These are phyloP conservation scores for Clarkia xantiana DNA, from an alignment of 345 rosid species.

Conservation along the genomic window DNA sequence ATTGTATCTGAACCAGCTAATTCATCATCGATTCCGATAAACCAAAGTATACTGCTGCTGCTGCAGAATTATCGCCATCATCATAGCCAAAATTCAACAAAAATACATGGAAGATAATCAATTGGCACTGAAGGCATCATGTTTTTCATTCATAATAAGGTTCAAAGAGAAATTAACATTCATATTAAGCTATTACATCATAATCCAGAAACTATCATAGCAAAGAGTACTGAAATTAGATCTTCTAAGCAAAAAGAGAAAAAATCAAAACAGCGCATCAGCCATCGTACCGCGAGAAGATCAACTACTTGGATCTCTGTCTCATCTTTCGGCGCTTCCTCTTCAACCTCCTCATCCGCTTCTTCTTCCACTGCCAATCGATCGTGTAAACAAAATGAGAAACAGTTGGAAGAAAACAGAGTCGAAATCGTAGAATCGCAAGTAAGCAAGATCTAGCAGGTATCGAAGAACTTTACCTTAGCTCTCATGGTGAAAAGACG, in stretches of 20 bases:
- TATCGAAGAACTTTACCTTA: slow-evolving; percentile 4
- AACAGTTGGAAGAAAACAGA: not conserved
- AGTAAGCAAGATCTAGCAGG: not conserved
- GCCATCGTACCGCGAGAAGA: no score
- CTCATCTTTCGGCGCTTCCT: slow-evolving; percentile 22
- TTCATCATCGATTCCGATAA: no score
- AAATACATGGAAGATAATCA: not conserved
- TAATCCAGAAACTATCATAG: not conserved
- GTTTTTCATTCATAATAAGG: not conserved
- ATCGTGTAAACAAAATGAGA: not conserved
- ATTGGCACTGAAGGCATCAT: no score
- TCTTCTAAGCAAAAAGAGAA: no score
- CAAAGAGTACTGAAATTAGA: no score
- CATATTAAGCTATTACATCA: no score
- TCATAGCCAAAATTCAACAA: not conserved
- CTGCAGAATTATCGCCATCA: not conserved
- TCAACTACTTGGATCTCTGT: slow-evolving; percentile 16
- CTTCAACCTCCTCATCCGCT: slow-evolving; percentile 21
- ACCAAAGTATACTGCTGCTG: no score
- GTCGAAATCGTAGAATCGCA: not conserved
- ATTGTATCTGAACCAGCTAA: not conserved
- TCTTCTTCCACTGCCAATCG: slow-evolving; percentile 16
- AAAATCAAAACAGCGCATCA: no score
- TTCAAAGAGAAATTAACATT: not conserved
- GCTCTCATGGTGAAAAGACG: slow-evolving; percentile 10